Conservation (phyloP, 1,139 yeast species). For the Chernovozyma aurita region DNA sequence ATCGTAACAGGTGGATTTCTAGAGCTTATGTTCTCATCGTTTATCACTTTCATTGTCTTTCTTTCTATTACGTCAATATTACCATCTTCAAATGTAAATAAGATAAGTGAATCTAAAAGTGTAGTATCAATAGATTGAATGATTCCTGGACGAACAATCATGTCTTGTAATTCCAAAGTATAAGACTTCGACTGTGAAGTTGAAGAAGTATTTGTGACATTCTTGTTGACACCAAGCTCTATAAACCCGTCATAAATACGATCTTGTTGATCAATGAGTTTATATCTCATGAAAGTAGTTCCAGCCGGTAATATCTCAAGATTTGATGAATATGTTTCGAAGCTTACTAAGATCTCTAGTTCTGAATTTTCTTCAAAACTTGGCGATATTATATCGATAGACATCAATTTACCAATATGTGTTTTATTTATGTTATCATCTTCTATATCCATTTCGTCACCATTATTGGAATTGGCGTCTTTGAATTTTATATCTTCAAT, state of each 20-base stretch:
- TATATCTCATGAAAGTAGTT: conserved; percentile 36
- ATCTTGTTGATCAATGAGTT: conserved; percentile 23
- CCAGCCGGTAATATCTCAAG: conserved; percentile 14
- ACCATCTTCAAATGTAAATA: conserved; percentile 37
- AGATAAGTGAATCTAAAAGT: conserved; percentile 20
- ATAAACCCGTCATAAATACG: conserved; percentile 26
- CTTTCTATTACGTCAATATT: conserved; percentile 40
- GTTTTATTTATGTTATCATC: conserved; percentile 12
- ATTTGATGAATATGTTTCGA: conserved; percentile 18
- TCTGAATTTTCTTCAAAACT: conserved; percentile 29
- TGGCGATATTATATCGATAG: conserved; percentile 44
- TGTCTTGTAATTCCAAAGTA: conserved; percentile 20
- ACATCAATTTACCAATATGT: conserved; percentile 15
- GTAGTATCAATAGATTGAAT: conserved; percentile 19
- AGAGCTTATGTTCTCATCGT: conserved; percentile 6
- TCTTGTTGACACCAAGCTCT: conserved; percentile 29
- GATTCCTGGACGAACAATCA: conserved; percentile 17
- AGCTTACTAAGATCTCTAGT: conserved; percentile 36
- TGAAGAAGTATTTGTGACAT: conserved; percentile 7
- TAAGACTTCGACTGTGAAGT: conserved; percentile 1
- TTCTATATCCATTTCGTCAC: conserved; percentile 18
- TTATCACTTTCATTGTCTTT: conserved; percentile 21
- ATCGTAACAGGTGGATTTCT: conserved; percentile 27
- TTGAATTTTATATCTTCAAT: conserved; percentile 10
- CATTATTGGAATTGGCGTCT: conserved; percentile 9